Evolutionary conservation across 2,329 filamentous ascomycete species (phyloP), one percentile per base, ranked within the genome.

Genomic region (Fusarium sp.): DNA sequence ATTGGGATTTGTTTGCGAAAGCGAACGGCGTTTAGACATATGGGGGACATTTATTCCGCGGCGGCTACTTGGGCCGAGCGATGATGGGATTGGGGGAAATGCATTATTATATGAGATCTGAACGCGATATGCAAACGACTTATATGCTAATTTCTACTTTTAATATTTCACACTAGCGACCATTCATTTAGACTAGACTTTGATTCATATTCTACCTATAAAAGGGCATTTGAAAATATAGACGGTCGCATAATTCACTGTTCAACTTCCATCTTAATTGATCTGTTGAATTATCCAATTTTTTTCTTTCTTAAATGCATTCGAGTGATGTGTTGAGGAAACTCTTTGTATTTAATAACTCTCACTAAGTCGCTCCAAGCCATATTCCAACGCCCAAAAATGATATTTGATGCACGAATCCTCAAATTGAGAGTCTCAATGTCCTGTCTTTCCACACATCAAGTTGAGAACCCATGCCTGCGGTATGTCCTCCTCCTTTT

Each of bases 401-500:
- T 31, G 6, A 28, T 8, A 6, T 28, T 23, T 38, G 16, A 23
- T 13, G 16, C 11, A 28, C n/a, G 11, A 13, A 28, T 28, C 16
- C 26, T 37, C 3, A 40, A 38, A 9, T n/a, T 11, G 11, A 56
- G 41, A 16, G 3, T 8, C 37, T 53, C 31, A 65, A 37, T 34
- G 56, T 28, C 37, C 46, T 30, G 41, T 20, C 40, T 54, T 70
- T 34, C 47, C 59, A 18, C 51, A 71, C 23, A 69, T 61, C 31
- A 71, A 44, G 42, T 76, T 62, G 44, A 78, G 67, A 8, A 80
- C 75, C 76, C 77, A 78, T 46, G 76, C 56, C 31, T 78, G 75
- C 13, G 75, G 76, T n/a, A 69, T 62, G 31, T 74, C 71, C 8
- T 70, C 67, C 38, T 74, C 72, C 9, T 61, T 69, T 20, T 71